Evolutionary conservation across 257 asterid genomes (phyloP), one percentile per base, ranked within the genome.

Genomic region (Nicotiana undulata): DNA sequence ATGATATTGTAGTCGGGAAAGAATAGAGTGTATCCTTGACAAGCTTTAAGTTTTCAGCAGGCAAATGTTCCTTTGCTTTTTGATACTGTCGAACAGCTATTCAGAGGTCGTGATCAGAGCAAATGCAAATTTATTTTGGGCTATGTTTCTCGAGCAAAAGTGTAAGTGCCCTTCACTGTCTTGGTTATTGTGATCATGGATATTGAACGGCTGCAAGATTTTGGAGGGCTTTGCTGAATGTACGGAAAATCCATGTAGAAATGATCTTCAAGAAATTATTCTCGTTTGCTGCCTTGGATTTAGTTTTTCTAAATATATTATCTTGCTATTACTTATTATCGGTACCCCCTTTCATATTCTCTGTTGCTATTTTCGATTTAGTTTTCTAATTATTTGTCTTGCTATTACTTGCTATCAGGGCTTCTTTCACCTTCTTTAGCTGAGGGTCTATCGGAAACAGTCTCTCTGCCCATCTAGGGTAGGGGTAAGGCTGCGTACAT

Each of bases 41-140:
- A 68, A 72, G 83, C 11, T 83, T 59, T 88, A 94, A 90, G 99
- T 90, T 95, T 93, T 88, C 99, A 93, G 89, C 99, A 95, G 89
- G 77, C 86, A 4, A 95, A 86, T 82, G 82, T 95, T 82, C 94
- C 98, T 74, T 84, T 86, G 87, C 97, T 95, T 79, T 93, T 93
- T 77, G 89, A 89, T 80, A 90, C 98, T 5, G 98, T 92, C 81
- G 86, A 83, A 81, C 85, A 83, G 89, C 93, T 95, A 72, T 94
- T 93, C 79, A 46, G 34, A 1, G 82, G 78, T 81, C 81, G 89
- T 79, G 81, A 76, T 59, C 86, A 80, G 79, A 83, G 63, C 64
- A 89, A 90, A 17, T 91, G 98, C 88, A 90, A 90, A 77, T 95
- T 92, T 82, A 89, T 91, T 75, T 83, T 95, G 89, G 97, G 91